Evolutionary conservation across 2,329 filamentous ascomycete species (phyloP), one percentile per base, ranked within the genome.

Genomic region (Microsporum canis): DNA sequence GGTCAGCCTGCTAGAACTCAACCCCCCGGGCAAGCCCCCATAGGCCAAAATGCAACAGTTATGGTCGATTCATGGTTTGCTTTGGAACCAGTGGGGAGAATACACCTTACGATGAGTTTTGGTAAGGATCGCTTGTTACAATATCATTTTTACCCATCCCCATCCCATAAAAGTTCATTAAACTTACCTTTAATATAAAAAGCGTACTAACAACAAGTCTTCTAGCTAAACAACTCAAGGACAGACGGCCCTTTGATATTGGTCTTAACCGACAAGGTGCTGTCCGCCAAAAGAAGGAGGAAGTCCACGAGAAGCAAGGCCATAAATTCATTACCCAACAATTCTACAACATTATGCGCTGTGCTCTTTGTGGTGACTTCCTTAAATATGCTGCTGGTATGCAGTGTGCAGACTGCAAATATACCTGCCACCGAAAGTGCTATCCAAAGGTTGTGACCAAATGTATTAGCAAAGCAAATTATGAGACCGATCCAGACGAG

Each of bases 271-370:
- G 94, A 72, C 95, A 96, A 77, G 94, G 92, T 70, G 94, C 94
- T 65, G 91, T 99, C 67, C 89, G 94, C 67, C 92, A 99, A 77
- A 89, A 90, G 71, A 99, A 99, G 79, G 94, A 99, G 75, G 91
- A 97, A 70, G 87, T 99, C 3, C 89, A 96, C 77, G 94, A 99
- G 78, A 96, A 96, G 80, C 96, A 96, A 72, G 94, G 94, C 57
- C 94, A 99, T 85, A 99, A 97, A 77, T 99, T 99, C 71, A 87
- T 97, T 61, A 89, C 94, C 71, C 91, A 96, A 73, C 94, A 96
- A 74, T 99, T 99, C 76, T 99, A 97, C 85, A 99, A 97, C 81
- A 96, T 99, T 71, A 99, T 99, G 94, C 92, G 94, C 64, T 99
- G 94, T 76, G 94, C 94, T 12, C 85, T 97, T 39, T 99, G 94